Base-by-base conservation (phyloP, 2,329 filamentous ascomycete genomes). In the Orbilia javanica region DNA sequence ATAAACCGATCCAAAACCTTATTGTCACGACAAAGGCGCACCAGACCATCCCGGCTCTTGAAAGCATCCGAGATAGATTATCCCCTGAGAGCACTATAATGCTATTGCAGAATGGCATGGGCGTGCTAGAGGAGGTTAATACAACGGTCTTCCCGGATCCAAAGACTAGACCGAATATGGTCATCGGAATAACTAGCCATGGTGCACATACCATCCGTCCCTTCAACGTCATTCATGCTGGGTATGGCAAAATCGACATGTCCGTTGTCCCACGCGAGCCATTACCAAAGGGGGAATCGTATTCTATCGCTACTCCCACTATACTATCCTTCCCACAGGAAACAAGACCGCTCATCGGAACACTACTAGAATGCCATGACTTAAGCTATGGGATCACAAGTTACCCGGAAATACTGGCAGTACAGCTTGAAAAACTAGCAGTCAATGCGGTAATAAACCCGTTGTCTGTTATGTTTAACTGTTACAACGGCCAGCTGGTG, bases 31-130 rank as follows among this genome's bases (percentile, higher is more conserved):
- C 91, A 31, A 97, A 97, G 84, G 89, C 93, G 0, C 85, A 88
- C 1, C 85, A 88, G 42, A 92, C 92, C 0, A 83, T 92, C n/a
- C 85, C 87, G 0, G 91, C 92, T 46, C 84, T 97, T 13, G 85
- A 88, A 5, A 84, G 88, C 0, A 88, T 97, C 65, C 87, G 90
- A 1, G 87, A 89, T 79, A 88, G 93, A 8, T 85, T 96, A n/a
- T 87, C 88, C 50, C 85, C 88, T 1, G 85, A 89, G 29, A 93
- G 91, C 0, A 92, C 93, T 0, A 88, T 97, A 6, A 89, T 92
- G 75, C 88, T 97, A 69, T 84, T 96, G 70, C 91, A 93, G 71
- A 92, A 95, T 79, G 93, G 94, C 0, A 89, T 98, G 84, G 95
- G 96, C 0, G 86, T 93, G 1, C 86, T 93, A n/a, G 94, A 98